These are phyloP conservation scores for Microbotryum intermedium DNA, from an alignment of 1,284 basidiomycete genomes.

Conservation along the genomic window DNA sequence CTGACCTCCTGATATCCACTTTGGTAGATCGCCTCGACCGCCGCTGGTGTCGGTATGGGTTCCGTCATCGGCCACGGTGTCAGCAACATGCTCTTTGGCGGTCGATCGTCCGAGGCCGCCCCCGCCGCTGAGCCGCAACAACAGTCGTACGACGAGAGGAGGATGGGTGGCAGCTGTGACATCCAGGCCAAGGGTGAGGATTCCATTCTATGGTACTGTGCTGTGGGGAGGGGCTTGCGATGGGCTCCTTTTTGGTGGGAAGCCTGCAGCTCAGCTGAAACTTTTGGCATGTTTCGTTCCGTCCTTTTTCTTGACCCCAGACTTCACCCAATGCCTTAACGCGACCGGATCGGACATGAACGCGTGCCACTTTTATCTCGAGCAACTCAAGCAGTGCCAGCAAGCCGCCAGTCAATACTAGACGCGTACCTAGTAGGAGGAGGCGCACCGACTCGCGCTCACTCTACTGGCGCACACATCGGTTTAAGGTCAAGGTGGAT, in stretches of 20 bases:
- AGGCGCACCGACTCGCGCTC: no score
- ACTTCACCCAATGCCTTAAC: slow-evolving; percentile 47
- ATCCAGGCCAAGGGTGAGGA: slow-evolving; percentile 48
- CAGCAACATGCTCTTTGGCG: slow-evolving; percentile 49
- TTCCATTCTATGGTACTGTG: not conserved
- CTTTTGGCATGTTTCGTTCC: not conserved
- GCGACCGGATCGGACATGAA: slow-evolving; percentile 48
- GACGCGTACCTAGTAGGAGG: not conserved
- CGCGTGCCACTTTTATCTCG: slow-evolving; percentile 50
- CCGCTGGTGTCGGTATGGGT: slow-evolving; percentile 48
- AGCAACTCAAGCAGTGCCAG: slow-evolving; percentile 45
- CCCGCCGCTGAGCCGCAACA: slow-evolving; percentile 38
- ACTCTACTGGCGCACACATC: not conserved
- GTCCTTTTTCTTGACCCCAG: slow-evolving; percentile 16
- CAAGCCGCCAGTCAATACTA: slow-evolving; percentile 43
- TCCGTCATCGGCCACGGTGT: slow-evolving; percentile 51
- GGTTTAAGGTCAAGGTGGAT: no score
- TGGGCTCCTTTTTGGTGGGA: not conserved
- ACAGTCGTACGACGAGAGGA: slow-evolving; percentile 30
- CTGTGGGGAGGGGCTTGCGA: not conserved
- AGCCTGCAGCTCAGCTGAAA: not conserved
- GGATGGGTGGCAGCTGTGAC: slow-evolving; percentile 43
- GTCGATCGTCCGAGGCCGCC: slow-evolving; percentile 36
- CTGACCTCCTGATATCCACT: not conserved
- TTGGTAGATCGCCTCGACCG: slow-evolving; percentile 46